These are phyloP conservation scores for Mucor sp. DNA, from an alignment of 371 early-diverging fungal species.

Conservation along the genomic window DNA sequence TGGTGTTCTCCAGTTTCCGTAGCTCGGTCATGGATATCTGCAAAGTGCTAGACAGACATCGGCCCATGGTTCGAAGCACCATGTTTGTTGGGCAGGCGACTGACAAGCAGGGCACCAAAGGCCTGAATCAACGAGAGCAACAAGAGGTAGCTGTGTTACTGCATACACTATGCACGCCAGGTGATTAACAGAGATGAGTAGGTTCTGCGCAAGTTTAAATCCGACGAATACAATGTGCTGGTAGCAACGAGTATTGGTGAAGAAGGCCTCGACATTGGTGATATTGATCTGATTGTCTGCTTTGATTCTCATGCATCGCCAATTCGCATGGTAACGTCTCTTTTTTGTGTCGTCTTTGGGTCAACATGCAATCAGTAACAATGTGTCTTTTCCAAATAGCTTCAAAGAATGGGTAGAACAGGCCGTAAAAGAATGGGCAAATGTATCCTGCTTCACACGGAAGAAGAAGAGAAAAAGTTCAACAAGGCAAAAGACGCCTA, in stretches of 20 bases:
- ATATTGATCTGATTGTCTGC: constrained; percentile 93
- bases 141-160: constrained; percentile 52
- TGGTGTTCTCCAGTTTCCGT: constrained; percentile 88
- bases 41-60: constrained; percentile 57
- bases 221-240: constrained; percentile 79
- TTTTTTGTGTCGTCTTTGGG: background rate
- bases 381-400: constrained; percentile 45
- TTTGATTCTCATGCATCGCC: constrained; percentile 88
- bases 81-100: constrained; percentile 86
- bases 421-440: constrained; percentile 89
- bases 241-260: constrained; percentile 95
- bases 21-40: constrained; percentile 89
- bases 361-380: background rate
- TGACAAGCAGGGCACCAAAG: constrained; percentile 62
- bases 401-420: constrained; percentile 94
- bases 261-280: constrained; percentile 97
- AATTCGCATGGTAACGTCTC: constrained; percentile 67
- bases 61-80: constrained; percentile 70
- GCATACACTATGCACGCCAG: background rate
- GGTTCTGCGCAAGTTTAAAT: constrained; percentile 62
- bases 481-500: constrained; percentile 63
- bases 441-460: constrained; percentile 79
- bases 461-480: constrained; percentile 77
- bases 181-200: background rate
- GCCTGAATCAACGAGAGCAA: constrained; percentile 86